These are phyloP conservation scores for Stemphylium beticola DNA, from an alignment of 2,329 filamentous ascomycete genomes.

Conservation along the genomic window DNA sequence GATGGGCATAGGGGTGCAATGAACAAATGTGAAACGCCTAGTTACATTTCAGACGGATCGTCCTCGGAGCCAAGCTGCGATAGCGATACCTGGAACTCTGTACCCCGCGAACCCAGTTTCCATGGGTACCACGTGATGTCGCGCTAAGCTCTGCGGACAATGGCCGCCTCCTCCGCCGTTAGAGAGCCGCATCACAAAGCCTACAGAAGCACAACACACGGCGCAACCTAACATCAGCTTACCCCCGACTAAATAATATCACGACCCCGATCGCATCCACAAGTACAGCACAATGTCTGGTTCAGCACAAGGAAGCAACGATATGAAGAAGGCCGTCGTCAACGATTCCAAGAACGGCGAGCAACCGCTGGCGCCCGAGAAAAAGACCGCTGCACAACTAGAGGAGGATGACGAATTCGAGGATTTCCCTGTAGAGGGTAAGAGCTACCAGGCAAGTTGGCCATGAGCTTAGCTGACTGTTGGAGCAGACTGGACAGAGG, in stretches of 20 bases:
- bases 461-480: conserved; percentile 14
- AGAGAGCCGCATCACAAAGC: conserved; percentile 28
- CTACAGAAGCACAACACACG: conserved; percentile 8
- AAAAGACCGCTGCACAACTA: conserved; percentile 71
- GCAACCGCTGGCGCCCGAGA: conserved; percentile 55
- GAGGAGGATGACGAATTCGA: conserved; percentile 99
- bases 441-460: not conserved
- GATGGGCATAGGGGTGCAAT: not conserved
- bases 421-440: conserved; percentile 96
- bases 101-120: conserved; percentile 11
- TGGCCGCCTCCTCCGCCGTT: conserved; percentile 20
- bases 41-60: not conserved
- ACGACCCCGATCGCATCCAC: not conserved
- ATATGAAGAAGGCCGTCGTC: conserved; percentile 51
- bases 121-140: conserved; percentile 24
- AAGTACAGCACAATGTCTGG: conserved; percentile 54
- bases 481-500: conserved; percentile 78
- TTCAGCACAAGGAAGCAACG: conserved; percentile 47
- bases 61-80: conserved; percentile 4
- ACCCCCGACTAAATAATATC: not conserved
- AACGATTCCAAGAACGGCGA: conserved; percentile 47
- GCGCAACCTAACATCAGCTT: not conserved
- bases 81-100: not conserved
- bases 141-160: conserved; percentile 20
- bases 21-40: not conserved